Evolutionary conservation across 495 filamentous ascomycete species (phyloP), one percentile per base, ranked within the genome.

Genomic region (Trichoderma parareesei): DNA sequence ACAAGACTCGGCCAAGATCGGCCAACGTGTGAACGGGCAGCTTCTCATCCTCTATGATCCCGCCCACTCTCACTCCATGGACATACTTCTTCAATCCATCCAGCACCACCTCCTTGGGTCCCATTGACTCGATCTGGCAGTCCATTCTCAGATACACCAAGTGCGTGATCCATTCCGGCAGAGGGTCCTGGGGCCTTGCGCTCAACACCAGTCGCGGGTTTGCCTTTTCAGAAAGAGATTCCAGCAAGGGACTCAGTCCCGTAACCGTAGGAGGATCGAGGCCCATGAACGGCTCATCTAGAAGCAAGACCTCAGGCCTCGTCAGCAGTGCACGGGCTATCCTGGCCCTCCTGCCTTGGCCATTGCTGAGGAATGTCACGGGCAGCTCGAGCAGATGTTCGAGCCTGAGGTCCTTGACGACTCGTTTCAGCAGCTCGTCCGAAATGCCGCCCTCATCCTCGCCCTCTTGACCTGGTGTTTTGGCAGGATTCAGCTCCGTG

Each of bases 211-310:
- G 75, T 42, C 90, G 82, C 5, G 92, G 90, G 18, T 82, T 81
- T 61, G 76, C 81, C 61, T 82, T 82, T 65, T 82, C 75, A 3
- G 89, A 88, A 20, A 98, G 69, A 0, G 77, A 72, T 66, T 84
- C 75, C 8, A 97, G 81, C 46, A 97, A 77, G 3, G 77, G 76
- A 27, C 89, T 93, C 69, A 98, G 73, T 11, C 82, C 82, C 40
- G 78, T 77, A 10, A 88, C 80, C 3, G 91, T 92, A 27, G 85
- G 83, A 33, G 94, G 94, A 72, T 98, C 94, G 42, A 98, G 78
- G 9, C 94, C 94, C 90, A 98, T 96, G 72, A 98, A 97, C 14
- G 94, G 92, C 70, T 97, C 94, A 76, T 98, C 94, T 11, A 98
- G 79, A 43, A 97, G 79, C 38, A 98, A 69, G 11, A 97, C 78